Percentiles rank a stretch among this genome's conserved stretches.
phyloP scores from a whole-genome alignment of 257 asterid genomes.

The Catharanthus roseus region DNA sequence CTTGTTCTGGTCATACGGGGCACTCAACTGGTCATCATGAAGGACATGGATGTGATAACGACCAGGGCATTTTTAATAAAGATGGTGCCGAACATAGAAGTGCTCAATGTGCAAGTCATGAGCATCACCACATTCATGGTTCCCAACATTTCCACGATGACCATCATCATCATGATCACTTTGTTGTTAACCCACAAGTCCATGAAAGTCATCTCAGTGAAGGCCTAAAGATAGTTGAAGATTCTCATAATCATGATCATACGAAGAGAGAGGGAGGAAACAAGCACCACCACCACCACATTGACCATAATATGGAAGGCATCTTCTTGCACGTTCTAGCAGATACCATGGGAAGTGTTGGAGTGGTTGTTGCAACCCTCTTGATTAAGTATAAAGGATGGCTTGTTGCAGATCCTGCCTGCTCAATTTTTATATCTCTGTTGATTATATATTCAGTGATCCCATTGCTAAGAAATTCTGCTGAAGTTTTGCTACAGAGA shows the following conservation, averaged over 20 bases:
- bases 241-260: conserved; percentile 23
- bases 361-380: conserved; percentile 88
- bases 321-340: conserved; percentile 95
- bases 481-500: conserved; percentile 81
- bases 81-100: conserved; percentile 6
- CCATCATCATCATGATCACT: conserved; percentile 19
- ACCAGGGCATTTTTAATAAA: background rate
- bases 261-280: conserved; percentile 23
- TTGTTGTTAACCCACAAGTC: conserved; percentile 12
- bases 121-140: conserved; percentile 22
- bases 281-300: conserved; percentile 65
- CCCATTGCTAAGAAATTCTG: conserved; percentile 90
- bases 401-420: conserved; percentile 93
- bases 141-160: conserved; percentile 13
- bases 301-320: conserved; percentile 98
- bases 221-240: conserved; percentile 12
- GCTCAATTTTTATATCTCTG: conserved; percentile 86
- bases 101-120: conserved; percentile 7
- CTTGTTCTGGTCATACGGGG: conserved; percentile 21
- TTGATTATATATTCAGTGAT: conserved; percentile 75
- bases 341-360: conserved; percentile 94
- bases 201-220: conserved; percentile 9
- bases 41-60: conserved; percentile 11
- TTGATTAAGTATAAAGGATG: conserved; percentile 90
- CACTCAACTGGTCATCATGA: conserved; percentile 22